Evolutionary conservation across 2,329 filamentous ascomycete genomes (phyloP).

Genomic region (Neopestalotiopsis sp.): DNA sequence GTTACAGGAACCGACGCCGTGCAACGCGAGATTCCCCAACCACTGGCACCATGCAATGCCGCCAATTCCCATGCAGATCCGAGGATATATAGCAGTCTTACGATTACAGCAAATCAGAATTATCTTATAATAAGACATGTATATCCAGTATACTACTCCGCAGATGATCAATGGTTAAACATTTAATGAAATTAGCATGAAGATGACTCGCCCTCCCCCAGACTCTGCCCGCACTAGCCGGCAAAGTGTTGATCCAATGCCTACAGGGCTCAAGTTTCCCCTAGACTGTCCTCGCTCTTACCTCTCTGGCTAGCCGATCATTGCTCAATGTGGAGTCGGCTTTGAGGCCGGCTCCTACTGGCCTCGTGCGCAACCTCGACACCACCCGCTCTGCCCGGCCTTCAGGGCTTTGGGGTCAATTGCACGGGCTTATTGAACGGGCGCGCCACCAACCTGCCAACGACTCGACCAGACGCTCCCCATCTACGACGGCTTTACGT

Average conservation of each 20-base stretch:
- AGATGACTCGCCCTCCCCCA: neutral
- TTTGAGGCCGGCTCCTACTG: neutral
- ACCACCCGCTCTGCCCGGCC: no score
- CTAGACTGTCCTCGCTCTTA: neutral
- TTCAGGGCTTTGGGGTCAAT: no score
- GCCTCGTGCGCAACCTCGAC: no score
- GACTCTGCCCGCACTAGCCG: neutral
- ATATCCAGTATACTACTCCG: neutral
- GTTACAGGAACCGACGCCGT: no score
- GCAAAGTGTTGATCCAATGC: neutral
- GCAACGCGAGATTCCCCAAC: no score
- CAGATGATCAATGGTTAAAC: neutral
- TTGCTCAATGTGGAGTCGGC: conserved; percentile 11
- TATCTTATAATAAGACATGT: neutral
- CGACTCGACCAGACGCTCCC: neutral
- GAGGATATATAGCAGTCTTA: neutral
- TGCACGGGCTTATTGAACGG: no score
- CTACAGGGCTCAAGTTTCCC: neutral
- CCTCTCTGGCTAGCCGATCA: neutral
- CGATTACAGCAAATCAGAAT: neutral
- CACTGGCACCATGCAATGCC: no score
- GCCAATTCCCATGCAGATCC: no score
- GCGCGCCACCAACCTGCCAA: neutral
- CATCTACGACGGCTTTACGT: conserved; percentile 9
- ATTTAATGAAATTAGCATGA: neutral